phyloP scores from a whole-genome alignment of 2,329 filamentous ascomycete species.

The Aspergillus fructus region DNA sequence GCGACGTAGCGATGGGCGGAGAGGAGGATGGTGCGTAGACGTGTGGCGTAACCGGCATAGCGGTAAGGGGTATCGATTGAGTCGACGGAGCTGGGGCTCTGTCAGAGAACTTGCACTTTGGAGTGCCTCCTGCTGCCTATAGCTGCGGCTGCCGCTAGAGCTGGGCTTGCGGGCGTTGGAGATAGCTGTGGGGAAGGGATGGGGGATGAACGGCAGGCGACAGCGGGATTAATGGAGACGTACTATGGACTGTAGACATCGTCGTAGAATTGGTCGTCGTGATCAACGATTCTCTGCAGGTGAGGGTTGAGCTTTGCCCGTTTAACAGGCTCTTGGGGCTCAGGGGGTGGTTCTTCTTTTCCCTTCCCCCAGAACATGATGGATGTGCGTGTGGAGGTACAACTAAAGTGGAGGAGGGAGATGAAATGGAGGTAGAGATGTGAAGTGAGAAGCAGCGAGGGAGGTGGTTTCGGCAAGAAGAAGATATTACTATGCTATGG shows the following conservation, averaged over 20 bases:
- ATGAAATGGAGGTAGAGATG: neutral
- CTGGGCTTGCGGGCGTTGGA: neutral
- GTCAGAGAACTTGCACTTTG: neutral
- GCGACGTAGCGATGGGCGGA: slow-evolving; percentile 94
- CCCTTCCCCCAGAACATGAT: slow-evolving; percentile 31
- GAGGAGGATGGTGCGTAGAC: slow-evolving; percentile 81
- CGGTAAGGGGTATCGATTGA: slow-evolving; percentile 82
- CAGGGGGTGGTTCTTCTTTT: slow-evolving; percentile 21
- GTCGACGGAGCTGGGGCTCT: slow-evolving; percentile 60
- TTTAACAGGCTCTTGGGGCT: slow-evolving; percentile 30
- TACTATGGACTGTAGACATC: slow-evolving; percentile 77
- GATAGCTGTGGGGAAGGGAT: neutral
- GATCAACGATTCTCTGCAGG: slow-evolving; percentile 57
- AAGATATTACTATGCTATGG: slow-evolving; percentile 1
- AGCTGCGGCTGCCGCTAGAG: too few relatives aligned
- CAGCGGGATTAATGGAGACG: slow-evolving; percentile 35
- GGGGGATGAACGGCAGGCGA: neutral
- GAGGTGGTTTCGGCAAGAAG: neutral
- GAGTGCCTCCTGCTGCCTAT: too few relatives aligned
- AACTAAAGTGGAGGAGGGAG: neutral
- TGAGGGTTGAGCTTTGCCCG: slow-evolving; percentile 54
- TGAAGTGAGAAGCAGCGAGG: neutral
- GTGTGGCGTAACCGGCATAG: slow-evolving; percentile 88
- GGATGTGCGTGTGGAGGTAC: neutral
- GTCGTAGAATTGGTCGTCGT: slow-evolving; percentile 73